phyloP scores from a whole-genome alignment of 805 yeast genomes.

The Candida easanensis region DNA sequence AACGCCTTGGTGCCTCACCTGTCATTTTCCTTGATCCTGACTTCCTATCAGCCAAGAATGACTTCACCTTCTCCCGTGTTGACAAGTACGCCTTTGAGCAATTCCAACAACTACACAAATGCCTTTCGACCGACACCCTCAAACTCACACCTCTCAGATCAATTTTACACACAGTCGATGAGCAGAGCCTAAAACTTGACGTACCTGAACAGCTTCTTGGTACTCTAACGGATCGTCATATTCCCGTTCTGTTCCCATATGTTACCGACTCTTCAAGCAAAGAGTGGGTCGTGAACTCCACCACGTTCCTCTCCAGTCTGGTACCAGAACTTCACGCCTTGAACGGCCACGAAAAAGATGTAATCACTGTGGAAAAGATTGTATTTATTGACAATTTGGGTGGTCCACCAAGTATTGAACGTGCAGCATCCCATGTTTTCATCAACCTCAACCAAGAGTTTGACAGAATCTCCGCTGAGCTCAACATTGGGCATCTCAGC shows the following conservation, averaged over 20 bases:
- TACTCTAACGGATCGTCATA: constrained; percentile 10
- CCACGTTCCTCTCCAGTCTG: constrained; percentile 36
- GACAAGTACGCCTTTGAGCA: constrained; percentile 21
- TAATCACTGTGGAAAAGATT: constrained; percentile 68
- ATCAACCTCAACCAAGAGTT: constrained; percentile 84
- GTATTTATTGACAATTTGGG: constrained; percentile 79
- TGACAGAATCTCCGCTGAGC: constrained; percentile 59
- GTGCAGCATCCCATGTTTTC: constrained; percentile 83
- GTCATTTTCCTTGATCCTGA: constrained; percentile 24
- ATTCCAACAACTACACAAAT: constrained; percentile 17
- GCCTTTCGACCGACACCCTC: constrained; percentile 7
- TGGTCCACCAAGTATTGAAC: constrained; percentile 86
- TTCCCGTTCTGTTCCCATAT: constrained; percentile 60
- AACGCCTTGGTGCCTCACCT: constrained; percentile 23
- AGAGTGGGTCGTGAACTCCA: constrained; percentile 38
- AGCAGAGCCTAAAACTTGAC: constrained; percentile 5
- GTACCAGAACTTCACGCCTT: constrained; percentile 24
- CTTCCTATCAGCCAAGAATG: constrained; percentile 20
- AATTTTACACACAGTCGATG: constrained; percentile 3
- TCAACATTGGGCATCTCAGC: constrained; percentile 53
- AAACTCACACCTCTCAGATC: constrained; percentile 21
- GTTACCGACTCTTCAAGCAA: constrained; percentile 55
- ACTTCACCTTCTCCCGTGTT: constrained; percentile 14
- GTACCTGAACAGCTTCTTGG: constrained; percentile 9
- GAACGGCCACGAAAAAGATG: constrained; percentile 18